Evolutionary conservation across 768 basidiomycete species (phyloP).

Genomic region (Hysterangium stoloniferum): DNA sequence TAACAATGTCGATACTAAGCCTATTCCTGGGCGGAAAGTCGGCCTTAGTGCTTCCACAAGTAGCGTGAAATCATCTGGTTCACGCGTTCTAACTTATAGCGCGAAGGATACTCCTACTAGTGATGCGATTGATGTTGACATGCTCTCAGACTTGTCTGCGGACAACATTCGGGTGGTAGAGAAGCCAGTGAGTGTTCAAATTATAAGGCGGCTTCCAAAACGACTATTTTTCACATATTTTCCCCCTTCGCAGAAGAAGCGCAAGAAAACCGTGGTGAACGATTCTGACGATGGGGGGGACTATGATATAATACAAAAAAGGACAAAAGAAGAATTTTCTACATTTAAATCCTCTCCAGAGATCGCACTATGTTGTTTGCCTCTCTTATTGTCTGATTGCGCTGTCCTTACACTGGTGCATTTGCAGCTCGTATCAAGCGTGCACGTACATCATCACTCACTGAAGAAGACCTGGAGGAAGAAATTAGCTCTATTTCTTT

Average conservation of each 20-base stretch:
- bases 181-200: conserved; percentile 25
- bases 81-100: background rate
- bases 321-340: conserved; percentile 12
- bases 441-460: conserved; percentile 12
- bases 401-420: conserved; percentile 1
- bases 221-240: background rate
- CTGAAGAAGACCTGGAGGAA: conserved; percentile 9
- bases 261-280: conserved; percentile 51
- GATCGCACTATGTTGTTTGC: background rate
- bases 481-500: conserved; percentile 1
- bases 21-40: background rate
- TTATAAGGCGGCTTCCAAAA: conserved; percentile 1
- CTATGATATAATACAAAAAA: conserved; percentile 14
- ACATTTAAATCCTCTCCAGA: conserved; percentile 19
- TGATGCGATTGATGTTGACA: conserved; percentile 70
- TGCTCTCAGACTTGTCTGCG: conserved; percentile 45
- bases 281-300: conserved; percentile 64
- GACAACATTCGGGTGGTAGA: conserved; percentile 20
- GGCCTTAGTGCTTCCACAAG: background rate
- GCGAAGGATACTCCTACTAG: conserved; percentile 60
- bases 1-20: background rate
- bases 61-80: background rate
- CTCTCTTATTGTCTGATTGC: background rate
- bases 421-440: conserved; percentile 8
- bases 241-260: conserved; percentile 34